Conservation (phyloP, 1,284 basidiomycete genomes). For the Apiotrichum sp. region DNA sequence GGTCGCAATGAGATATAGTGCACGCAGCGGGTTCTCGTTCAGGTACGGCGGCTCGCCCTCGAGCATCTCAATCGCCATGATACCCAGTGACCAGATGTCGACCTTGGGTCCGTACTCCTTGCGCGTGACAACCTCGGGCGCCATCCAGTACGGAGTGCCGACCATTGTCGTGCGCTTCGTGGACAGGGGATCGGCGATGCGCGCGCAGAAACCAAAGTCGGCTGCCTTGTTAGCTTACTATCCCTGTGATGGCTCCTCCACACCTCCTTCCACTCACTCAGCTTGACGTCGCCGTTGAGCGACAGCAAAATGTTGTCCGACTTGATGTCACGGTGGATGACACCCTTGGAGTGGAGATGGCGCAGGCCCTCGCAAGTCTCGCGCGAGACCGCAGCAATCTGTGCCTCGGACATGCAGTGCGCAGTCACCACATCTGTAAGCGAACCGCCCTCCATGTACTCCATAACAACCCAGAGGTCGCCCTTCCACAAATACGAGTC, state of each 20-base stretch:
- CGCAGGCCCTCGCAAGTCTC: slow-evolving; percentile 87
- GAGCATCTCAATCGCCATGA: slow-evolving; percentile 99
- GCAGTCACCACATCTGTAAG: slow-evolving; percentile 95
- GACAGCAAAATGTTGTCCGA: slow-evolving; percentile 91
- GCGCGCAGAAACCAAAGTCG: slow-evolving; percentile 98
- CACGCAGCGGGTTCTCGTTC: slow-evolving; percentile 93
- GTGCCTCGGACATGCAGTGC: slow-evolving; percentile 86
- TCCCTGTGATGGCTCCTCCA: neutral
- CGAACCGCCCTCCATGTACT: slow-evolving; percentile 93
- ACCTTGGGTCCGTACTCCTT: slow-evolving; percentile 99
- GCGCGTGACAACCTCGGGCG: slow-evolving; percentile 93
- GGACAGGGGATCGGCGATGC: slow-evolving; percentile 82
- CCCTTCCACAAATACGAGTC: slow-evolving; percentile 97
- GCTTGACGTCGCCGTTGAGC: slow-evolving; percentile 90
- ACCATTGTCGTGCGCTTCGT: slow-evolving; percentile 99
- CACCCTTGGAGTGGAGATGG: slow-evolving; percentile 87
- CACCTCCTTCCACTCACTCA: slow-evolving; percentile 61
- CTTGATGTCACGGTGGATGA: slow-evolving; percentile 98
- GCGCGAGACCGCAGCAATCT: slow-evolving; percentile 87
- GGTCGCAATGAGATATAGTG: slow-evolving; percentile 92
- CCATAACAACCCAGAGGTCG: slow-evolving; percentile 99
- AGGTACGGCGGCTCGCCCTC: slow-evolving; percentile 98
- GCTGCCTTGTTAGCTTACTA: slow-evolving; percentile 52
- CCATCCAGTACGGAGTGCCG: slow-evolving; percentile 99
- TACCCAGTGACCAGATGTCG: slow-evolving; percentile 96